phyloP scores from a whole-genome alignment of 306 rosid species.

The Gynostemma pentaphyllum region DNA sequence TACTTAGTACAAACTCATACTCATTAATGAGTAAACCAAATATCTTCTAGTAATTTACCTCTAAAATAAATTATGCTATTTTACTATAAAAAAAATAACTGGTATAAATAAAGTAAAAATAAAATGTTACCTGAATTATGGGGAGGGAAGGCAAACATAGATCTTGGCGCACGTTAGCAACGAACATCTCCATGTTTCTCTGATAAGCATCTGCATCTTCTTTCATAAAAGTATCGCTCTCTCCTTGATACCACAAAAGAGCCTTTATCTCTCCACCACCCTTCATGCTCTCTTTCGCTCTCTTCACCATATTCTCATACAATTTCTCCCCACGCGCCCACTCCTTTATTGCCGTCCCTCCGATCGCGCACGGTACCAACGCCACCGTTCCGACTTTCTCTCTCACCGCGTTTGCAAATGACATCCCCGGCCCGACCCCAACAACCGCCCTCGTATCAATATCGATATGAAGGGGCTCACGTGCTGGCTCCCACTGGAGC shows the following conservation, averaged over 20 bases:
- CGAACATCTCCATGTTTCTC: constrained; percentile 44
- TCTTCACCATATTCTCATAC: constrained; percentile 64
- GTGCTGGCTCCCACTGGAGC: constrained; percentile 57
- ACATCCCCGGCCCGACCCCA: constrained; percentile 83
- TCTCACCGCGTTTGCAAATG: constrained; percentile 44
- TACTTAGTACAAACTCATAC: too few relatives aligned
- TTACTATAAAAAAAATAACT: not conserved
- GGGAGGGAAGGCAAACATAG: constrained; percentile 58
- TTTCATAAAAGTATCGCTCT: constrained; percentile 43
- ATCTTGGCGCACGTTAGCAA: constrained; percentile 52
- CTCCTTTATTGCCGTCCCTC: constrained; percentile 71
- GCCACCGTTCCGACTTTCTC: constrained; percentile 27
- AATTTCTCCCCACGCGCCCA: constrained; percentile 81
- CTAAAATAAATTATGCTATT: too few relatives aligned
- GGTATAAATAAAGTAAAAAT: too few relatives aligned
- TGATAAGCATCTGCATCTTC: constrained; percentile 47
- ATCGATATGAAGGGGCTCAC: constrained; percentile 69
- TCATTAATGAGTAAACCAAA: too few relatives aligned
- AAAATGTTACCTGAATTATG: constrained; percentile 44
- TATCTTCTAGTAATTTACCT: too few relatives aligned
- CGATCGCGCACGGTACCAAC: constrained; percentile 78
- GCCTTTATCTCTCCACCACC: constrained; percentile 39
- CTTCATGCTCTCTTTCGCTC: constrained; percentile 40
- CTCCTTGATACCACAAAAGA: constrained; percentile 80
- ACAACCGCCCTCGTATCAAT: constrained; percentile 44